phyloP scores from a whole-genome alignment of 2,329 filamentous ascomycete genomes.

The Paracamarosporium sp. region DNA sequence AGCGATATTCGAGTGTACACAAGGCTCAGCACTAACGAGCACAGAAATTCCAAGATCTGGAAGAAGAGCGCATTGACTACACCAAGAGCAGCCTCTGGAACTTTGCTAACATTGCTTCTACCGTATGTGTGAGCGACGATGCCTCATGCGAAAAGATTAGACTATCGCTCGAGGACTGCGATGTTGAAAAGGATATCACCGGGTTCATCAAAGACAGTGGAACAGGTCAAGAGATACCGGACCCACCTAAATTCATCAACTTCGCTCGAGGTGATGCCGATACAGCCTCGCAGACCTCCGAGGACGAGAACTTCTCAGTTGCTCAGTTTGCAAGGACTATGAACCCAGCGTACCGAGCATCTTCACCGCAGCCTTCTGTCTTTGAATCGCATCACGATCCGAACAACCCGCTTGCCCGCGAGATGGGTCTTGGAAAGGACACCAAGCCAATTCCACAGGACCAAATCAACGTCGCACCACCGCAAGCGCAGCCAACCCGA shows the following conservation, averaged over 20 bases:
- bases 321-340: conserved; percentile 95
- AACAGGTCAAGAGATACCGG: conserved; percentile 96
- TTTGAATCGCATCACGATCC: conserved; percentile 93
- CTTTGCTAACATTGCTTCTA: conserved; percentile 96
- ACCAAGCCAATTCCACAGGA: conserved; percentile 38
- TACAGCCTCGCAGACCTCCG: conserved; percentile 79
- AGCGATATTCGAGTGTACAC: conserved; percentile 20
- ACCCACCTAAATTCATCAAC: conserved; percentile 97
- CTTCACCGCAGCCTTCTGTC: conserved; percentile 91
- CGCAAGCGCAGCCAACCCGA: conserved; percentile 20
- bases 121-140: conserved; percentile 97
- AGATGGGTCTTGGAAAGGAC: conserved; percentile 64
- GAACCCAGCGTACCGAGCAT: conserved; percentile 94
- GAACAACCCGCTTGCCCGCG: conserved; percentile 73
- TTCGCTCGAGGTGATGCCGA: conserved; percentile 93
- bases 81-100: conserved; percentile 98
- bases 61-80: conserved; percentile 96
- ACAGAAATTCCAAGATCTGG: conserved; percentile 96
- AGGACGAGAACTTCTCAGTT: conserved; percentile 90
- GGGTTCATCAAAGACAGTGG: conserved; percentile 87
- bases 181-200: conserved; percentile 94
- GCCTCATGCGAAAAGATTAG: conserved; percentile 92
- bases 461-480: conserved; percentile 24
- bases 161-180: conserved; percentile 89
- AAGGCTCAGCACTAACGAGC: conserved; percentile 14